phyloP scores from a whole-genome alignment of 2,329 filamentous ascomycete genomes.

The Exophiala mesophila region DNA sequence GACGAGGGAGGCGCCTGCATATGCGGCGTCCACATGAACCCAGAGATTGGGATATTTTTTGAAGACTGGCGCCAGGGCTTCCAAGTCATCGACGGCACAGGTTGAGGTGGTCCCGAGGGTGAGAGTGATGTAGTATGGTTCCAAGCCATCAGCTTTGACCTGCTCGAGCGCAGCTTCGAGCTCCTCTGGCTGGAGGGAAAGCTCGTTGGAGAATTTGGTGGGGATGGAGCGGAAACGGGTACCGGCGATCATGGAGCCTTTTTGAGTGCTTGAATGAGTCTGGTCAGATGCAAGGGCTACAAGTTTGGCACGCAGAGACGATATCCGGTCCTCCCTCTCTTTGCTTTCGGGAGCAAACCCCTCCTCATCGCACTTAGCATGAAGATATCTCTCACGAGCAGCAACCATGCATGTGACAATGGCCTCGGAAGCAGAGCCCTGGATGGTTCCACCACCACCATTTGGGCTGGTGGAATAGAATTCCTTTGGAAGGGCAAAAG shows the following conservation, averaged over 20 bases:
- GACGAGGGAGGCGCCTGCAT: conserved; percentile 79
- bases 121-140: conserved; percentile 81
- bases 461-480: conserved; percentile 66
- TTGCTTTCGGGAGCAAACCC: conserved; percentile 42
- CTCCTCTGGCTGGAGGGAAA: conserved; percentile 62
- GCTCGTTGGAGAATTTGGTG: conserved; percentile 58
- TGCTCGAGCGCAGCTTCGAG: conserved; percentile 60
- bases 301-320: conserved; percentile 62
- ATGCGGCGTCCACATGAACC: conserved; percentile 92
- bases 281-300: conserved; percentile 77
- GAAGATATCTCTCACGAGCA: conserved; percentile 73
- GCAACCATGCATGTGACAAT: conserved; percentile 82
- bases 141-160: conserved; percentile 63
- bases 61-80: conserved; percentile 53
- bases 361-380: conserved; percentile 51
- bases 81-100: conserved; percentile 80
- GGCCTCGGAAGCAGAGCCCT: conserved; percentile 84
- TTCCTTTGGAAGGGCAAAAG: conserved; percentile 66
- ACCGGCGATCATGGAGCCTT: conserved; percentile 79
- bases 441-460: conserved; percentile 82
- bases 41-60: conserved; percentile 60
- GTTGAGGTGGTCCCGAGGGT: conserved; percentile 84
- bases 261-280: conserved; percentile 78
- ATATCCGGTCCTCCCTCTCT: conserved; percentile 66
- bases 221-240: conserved; percentile 71